Percentiles rank a stretch among this genome's conserved stretches.
Conservation (phyloP, 164 flowering plant species). For the Houttuynia cordata region DNA sequence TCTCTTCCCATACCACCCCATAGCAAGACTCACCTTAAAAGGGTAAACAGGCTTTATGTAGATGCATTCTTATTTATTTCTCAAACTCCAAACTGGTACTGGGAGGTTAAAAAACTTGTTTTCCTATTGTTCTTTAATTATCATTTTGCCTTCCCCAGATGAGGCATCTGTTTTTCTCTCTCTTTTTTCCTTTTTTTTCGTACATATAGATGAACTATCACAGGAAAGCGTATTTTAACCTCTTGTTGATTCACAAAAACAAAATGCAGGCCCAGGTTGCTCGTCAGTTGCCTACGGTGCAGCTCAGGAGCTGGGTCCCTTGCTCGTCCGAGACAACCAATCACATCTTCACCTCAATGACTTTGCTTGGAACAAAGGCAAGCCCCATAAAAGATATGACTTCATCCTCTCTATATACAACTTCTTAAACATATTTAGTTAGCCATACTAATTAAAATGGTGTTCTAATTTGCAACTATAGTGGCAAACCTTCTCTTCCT, state of each 20-base stretch:
- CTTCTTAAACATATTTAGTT: too few relatives aligned
- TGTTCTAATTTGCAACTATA: slow-evolving; percentile 3
- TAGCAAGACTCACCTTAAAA: too few relatives aligned
- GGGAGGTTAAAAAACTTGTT: too few relatives aligned
- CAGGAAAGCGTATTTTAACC: not conserved
- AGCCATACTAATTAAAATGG: not conserved
- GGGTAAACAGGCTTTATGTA: too few relatives aligned
- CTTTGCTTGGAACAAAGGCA: slow-evolving; percentile 58
- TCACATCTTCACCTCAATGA: slow-evolving; percentile 27
- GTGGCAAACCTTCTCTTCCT: slow-evolving; percentile 52
- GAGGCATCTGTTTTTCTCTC: too few relatives aligned
- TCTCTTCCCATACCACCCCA: too few relatives aligned
- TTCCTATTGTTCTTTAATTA: too few relatives aligned
- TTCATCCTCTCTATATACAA: not conserved
- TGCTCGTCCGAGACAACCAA: slow-evolving; percentile 24
- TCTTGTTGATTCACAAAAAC: not conserved
- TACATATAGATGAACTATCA: too few relatives aligned
- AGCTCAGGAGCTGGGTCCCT: slow-evolving; percentile 56
- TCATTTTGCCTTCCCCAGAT: too few relatives aligned
- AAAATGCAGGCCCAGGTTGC: slow-evolving; percentile 53
- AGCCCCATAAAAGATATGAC: not conserved
- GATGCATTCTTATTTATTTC: too few relatives aligned
- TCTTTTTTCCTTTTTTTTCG: too few relatives aligned
- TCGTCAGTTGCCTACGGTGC: slow-evolving; percentile 61
- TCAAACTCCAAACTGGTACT: too few relatives aligned